Evolutionary conservation across 345 rosid species (phyloP).

Genomic region (Excoecaria agallocha): DNA sequence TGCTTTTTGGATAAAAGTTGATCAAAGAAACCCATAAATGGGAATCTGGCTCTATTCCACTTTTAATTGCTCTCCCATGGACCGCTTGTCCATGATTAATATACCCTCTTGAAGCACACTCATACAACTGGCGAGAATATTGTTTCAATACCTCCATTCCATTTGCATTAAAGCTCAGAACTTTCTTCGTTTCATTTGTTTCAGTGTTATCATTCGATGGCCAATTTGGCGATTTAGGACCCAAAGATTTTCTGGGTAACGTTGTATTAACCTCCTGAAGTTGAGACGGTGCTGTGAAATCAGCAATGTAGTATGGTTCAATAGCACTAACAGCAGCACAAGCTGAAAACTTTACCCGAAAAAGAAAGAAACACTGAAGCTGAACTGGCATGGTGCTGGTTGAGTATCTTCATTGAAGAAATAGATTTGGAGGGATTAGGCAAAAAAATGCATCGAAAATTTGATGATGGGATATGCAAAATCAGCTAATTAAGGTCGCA

Average conservation of each 20-base stretch:
- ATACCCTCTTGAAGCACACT: constrained; percentile 30
- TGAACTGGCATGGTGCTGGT: not conserved
- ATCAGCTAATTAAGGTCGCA: constrained; percentile 1
- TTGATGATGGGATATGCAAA: not conserved
- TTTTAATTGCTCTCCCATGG: constrained; percentile 27
- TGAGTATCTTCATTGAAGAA: constrained; percentile 5
- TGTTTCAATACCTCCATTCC: too few relatives aligned
- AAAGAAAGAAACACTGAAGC: constrained; percentile 3
- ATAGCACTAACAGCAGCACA: not conserved
- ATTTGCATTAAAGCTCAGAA: too few relatives aligned
- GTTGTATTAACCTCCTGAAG: not conserved
- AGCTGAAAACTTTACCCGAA: constrained; percentile 8
- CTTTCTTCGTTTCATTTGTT: too few relatives aligned
- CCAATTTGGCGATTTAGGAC: not conserved
- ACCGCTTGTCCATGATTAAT: constrained; percentile 28
- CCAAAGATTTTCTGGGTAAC: not conserved
- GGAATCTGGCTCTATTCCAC: constrained; percentile 30
- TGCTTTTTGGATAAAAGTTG: constrained; percentile 36
- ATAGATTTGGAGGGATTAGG: not conserved
- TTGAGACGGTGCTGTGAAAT: not conserved
- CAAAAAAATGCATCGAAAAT: not conserved
- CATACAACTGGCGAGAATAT: too few relatives aligned
- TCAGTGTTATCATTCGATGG: not conserved
- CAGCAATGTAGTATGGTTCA: constrained; percentile 1
- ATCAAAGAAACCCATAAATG: constrained; percentile 46